These are phyloP conservation scores for Salix exigua DNA, from an alignment of 345 rosid genomes.

Conservation along the genomic window DNA sequence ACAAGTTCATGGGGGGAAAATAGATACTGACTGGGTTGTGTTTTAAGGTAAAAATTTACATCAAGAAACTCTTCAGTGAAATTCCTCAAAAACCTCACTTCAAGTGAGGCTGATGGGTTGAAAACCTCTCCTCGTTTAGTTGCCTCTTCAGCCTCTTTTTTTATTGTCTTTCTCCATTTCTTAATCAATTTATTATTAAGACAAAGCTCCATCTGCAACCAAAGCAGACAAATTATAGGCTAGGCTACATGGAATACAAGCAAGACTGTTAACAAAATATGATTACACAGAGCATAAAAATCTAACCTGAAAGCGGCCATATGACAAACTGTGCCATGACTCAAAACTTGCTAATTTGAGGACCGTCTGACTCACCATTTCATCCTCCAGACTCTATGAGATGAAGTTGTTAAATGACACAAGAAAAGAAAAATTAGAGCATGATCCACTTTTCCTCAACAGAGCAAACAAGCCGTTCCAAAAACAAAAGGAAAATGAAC, in stretches of 20 bases:
- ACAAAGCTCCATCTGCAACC: constrained; percentile 84
- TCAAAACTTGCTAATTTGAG: constrained; percentile 75
- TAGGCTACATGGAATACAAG: constrained; percentile 3
- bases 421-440: background rate
- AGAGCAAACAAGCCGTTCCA: background rate
- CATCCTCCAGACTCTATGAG: constrained; percentile 93
- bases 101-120: constrained; percentile 57
- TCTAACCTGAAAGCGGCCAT: constrained; percentile 89
- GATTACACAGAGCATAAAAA: background rate
- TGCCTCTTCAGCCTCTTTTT: constrained; percentile 72
- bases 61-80: constrained; percentile 84
- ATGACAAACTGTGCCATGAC: constrained; percentile 89
- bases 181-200: constrained; percentile 74
- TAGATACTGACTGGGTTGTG: background rate
- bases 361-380: constrained; percentile 76
- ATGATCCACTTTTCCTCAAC: background rate
- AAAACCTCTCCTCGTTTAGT: constrained; percentile 46
- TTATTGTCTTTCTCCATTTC: constrained; percentile 84
- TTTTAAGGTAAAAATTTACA: constrained; percentile 36
- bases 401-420: constrained; percentile 6
- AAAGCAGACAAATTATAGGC: constrained; percentile 13
- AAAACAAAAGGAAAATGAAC: too few species aligned
- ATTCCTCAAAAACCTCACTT: constrained; percentile 80
- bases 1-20: background rate
- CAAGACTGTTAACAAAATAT: background rate